Conservation (phyloP, 208 protist genomes). For the Wallacemonas sp. region DNA sequence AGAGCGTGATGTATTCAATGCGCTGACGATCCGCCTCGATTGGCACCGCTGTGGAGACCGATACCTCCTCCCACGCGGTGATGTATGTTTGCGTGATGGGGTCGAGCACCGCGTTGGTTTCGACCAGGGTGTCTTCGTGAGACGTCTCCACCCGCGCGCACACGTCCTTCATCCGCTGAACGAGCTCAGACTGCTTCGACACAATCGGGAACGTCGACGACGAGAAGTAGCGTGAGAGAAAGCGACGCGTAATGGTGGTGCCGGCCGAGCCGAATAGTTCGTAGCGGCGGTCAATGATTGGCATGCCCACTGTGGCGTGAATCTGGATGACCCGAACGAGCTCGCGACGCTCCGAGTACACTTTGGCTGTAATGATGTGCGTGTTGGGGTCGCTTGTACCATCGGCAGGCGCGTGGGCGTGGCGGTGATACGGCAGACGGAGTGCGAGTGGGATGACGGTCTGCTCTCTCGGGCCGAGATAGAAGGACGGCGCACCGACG, state of each 20-base stretch:
- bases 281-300: constrained; percentile 81
- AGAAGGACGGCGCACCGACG: constrained; percentile 39
- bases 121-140: constrained; percentile 43
- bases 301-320: constrained; percentile 50
- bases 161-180: constrained; percentile 68
- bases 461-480: constrained; percentile 61
- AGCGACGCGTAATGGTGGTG: constrained; percentile 53
- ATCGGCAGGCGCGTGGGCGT: background rate
- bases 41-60: constrained; percentile 61
- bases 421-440: constrained; percentile 30
- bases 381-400: constrained; percentile 6
- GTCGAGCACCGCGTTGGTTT: constrained; percentile 75
- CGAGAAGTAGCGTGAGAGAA: constrained; percentile 69
- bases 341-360: constrained; percentile 71
- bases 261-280: constrained; percentile 78
- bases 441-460: constrained; percentile 57
- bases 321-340: constrained; percentile 64
- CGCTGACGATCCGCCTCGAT: constrained; percentile 39
- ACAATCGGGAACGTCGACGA: constrained; percentile 52
- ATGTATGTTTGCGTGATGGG: constrained; percentile 84
- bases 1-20: constrained; percentile 82
- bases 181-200: constrained; percentile 33
- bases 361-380: constrained; percentile 37
- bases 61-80: constrained; percentile 83
- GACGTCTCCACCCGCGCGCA: constrained; percentile 57